A percentile compares a stretch with the other conserved stretches of the same genome.
Evolutionary conservation across 805 yeast genomes (phyloP).

Genomic region (Zygoascus tannicola): DNA sequence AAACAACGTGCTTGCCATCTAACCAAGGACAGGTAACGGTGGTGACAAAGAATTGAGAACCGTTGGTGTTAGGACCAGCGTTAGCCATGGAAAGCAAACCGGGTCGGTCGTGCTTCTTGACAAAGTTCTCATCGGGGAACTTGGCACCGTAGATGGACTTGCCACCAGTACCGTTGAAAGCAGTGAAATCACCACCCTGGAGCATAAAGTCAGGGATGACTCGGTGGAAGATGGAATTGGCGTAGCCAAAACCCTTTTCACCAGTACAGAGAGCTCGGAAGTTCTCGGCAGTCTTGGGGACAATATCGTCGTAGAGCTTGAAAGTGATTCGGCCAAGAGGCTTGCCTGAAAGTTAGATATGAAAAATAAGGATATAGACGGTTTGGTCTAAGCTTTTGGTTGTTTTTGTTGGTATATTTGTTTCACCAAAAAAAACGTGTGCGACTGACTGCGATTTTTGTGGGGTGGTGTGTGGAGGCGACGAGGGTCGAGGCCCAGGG

Average conservation of each 20-base stretch:
- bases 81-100: constrained; percentile 92
- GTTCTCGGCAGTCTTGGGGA: constrained; percentile 93
- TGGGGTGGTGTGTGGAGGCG: too few relatives aligned
- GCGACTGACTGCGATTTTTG: too few relatives aligned
- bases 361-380: too few relatives aligned
- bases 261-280: constrained; percentile 93
- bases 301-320: constrained; percentile 77
- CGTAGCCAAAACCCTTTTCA: constrained; percentile 89
- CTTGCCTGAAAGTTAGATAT: constrained; percentile 31
- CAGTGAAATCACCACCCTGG: constrained; percentile 88
- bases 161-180: constrained; percentile 90
- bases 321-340: constrained; percentile 77
- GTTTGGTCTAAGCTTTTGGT: too few relatives aligned
- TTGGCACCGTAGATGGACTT: constrained; percentile 66
- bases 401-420: too few relatives aligned
- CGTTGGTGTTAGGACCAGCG: constrained; percentile 97
- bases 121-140: constrained; percentile 71
- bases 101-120: constrained; percentile 66
- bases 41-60: constrained; percentile 94
- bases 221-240: constrained; percentile 87
- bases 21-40: constrained; percentile 82
- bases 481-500: too few relatives aligned
- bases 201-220: constrained; percentile 95
- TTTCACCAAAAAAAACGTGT: too few relatives aligned
- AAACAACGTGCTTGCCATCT: constrained; percentile 91